These are phyloP conservation scores for Euphorbia pulcherrima DNA, from an alignment of 345 rosid genomes.

Conservation along the genomic window DNA sequence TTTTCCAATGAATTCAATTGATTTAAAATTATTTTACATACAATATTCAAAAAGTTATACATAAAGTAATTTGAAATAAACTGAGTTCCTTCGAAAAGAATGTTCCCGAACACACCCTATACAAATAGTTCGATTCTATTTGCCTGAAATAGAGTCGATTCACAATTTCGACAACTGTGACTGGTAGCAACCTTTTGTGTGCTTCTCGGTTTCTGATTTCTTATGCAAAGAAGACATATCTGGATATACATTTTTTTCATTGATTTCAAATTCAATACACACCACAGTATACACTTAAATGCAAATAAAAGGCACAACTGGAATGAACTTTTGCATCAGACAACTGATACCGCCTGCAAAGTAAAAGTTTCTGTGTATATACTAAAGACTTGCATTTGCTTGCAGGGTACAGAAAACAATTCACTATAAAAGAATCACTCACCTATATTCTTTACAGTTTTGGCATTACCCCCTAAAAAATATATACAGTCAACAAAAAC, in stretches of 20 bases:
- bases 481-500: conserved; percentile 24
- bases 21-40: no score
- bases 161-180: no score
- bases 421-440: conserved; percentile 19
- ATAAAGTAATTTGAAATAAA: no score
- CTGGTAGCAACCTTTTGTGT: neutral
- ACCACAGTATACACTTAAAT: neutral
- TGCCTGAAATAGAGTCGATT: no score
- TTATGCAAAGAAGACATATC: no score
- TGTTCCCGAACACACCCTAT: no score
- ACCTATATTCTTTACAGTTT: conserved; percentile 1
- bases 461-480: neutral
- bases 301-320: neutral
- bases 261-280: neutral
- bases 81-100: no score
- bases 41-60: no score
- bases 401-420: conserved; percentile 17
- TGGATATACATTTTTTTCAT: neutral
- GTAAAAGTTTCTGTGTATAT: neutral
- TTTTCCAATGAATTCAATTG: no score
- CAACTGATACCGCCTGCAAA: neutral
- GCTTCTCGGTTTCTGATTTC: no score
- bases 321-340: neutral
- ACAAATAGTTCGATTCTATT: no score
- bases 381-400: neutral